Conservation (phyloP, 2,329 filamentous ascomycete species). For the Colletotrichum melonis region DNA sequence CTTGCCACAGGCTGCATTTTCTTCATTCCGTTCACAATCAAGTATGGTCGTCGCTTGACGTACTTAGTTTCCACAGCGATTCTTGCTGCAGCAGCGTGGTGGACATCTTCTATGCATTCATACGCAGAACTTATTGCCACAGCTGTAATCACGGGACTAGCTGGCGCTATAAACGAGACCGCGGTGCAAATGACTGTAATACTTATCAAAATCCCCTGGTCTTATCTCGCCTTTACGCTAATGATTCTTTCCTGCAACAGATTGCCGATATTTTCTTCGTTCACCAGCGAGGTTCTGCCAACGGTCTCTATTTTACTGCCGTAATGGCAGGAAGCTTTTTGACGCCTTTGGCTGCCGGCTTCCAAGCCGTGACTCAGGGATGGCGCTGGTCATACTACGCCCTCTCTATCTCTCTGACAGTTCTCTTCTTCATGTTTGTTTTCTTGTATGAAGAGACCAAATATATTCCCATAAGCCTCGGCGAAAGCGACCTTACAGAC, state of each 20-base stretch:
- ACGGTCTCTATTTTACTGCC: constrained; percentile 45
- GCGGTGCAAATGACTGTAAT: constrained; percentile 48
- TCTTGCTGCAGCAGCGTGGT: constrained; percentile 34
- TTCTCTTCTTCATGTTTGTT: constrained; percentile 40
- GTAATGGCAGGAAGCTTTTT: constrained; percentile 45
- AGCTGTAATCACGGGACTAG: constrained; percentile 44
- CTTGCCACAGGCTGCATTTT: constrained; percentile 48
- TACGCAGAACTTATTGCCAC: constrained; percentile 31
- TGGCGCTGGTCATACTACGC: constrained; percentile 47
- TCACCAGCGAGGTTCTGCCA: constrained; percentile 45
- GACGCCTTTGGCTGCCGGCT: constrained; percentile 41
- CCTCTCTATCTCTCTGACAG: constrained; percentile 39
- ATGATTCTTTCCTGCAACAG: not conserved
- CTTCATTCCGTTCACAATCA: constrained; percentile 48
- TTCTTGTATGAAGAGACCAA: constrained; percentile 45
- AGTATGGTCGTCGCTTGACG: constrained; percentile 46
- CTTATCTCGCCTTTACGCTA: not conserved
- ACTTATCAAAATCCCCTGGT: not conserved
- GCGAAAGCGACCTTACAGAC: constrained; percentile 33
- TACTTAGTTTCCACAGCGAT: constrained; percentile 41
- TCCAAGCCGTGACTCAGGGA: constrained; percentile 39
- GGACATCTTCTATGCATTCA: constrained; percentile 27
- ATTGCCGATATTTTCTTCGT: constrained; percentile 47
- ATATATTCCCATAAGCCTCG: constrained; percentile 37
- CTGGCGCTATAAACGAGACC: constrained; percentile 51